Evolutionary conservation across 805 yeast genomes (phyloP).

Genomic region (Pichia exigua): DNA sequence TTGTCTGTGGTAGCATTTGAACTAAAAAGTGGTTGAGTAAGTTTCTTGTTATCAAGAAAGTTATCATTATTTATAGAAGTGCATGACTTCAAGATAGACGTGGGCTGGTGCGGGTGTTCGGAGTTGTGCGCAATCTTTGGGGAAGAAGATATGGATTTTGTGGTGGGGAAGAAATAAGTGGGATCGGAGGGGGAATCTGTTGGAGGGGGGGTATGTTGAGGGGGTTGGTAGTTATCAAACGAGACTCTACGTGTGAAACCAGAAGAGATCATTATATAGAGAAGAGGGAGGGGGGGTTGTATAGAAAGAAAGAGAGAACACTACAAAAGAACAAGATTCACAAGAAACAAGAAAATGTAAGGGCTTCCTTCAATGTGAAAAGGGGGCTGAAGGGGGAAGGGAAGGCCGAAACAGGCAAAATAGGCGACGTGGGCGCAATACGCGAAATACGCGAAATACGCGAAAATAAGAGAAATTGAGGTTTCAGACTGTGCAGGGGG

Average conservation of each 20-base stretch:
- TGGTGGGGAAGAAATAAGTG: background rate
- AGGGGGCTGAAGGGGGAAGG: too few species aligned
- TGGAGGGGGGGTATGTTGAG: background rate
- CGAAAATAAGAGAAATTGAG: too few species aligned
- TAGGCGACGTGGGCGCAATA: too few species aligned
- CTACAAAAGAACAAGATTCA: too few species aligned
- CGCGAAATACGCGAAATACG: too few species aligned
- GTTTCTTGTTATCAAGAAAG: too few species aligned
- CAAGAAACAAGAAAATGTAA: too few species aligned
- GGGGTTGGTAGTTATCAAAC: slow-evolving; percentile 11
- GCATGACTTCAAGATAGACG: background rate
- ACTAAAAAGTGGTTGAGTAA: background rate
- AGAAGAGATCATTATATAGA: background rate
- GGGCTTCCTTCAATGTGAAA: too few species aligned
- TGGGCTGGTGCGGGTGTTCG: background rate
- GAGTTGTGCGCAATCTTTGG: background rate
- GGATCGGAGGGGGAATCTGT: background rate
- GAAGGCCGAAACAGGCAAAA: too few species aligned
- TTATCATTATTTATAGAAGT: too few species aligned
- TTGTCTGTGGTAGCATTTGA: too few species aligned
- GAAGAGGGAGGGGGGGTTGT: background rate
- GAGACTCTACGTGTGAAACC: slow-evolving; percentile 12
- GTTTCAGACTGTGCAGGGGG: too few species aligned
- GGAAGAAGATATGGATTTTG: background rate
- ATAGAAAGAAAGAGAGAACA: background rate